These are phyloP conservation scores for Peniophora sp. DNA, from an alignment of 1,284 basidiomycete genomes.

Conservation along the genomic window DNA sequence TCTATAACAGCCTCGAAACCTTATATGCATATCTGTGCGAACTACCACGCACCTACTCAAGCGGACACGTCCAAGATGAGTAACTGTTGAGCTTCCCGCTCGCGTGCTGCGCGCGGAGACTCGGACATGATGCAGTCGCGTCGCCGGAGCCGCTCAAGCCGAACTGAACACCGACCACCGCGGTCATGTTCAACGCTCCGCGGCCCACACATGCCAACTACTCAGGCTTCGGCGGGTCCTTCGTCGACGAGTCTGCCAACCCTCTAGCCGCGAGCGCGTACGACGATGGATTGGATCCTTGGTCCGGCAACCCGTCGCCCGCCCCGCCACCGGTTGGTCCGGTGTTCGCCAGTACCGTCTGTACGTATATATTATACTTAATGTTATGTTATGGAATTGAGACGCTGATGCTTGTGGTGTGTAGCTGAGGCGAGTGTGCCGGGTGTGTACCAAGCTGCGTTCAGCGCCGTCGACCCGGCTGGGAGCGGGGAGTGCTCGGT, in stretches of 20 bases:
- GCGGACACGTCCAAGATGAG: too few species aligned
- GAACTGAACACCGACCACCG: neutral
- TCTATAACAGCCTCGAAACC: too few species aligned
- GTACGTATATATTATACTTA: constrained; percentile 25
- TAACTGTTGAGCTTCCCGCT: neutral
- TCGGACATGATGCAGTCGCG: too few species aligned
- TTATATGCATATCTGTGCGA: too few species aligned
- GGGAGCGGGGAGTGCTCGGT: constrained; percentile 73
- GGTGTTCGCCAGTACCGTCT: constrained; percentile 63
- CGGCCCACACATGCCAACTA: constrained; percentile 62
- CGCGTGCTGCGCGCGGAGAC: neutral
- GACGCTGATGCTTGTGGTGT: constrained; percentile 3
- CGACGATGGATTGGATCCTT: constrained; percentile 77
- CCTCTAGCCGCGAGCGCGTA: constrained; percentile 71
- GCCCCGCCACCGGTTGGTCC: constrained; percentile 53
- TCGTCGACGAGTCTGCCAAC: constrained; percentile 54
- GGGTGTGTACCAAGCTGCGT: constrained; percentile 65
- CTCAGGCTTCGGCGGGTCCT: constrained; percentile 60
- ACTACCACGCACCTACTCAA: too few species aligned
- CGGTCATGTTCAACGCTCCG: constrained; percentile 71
- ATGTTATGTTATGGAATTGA: neutral
- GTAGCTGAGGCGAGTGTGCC: constrained; percentile 76
- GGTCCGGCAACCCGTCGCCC: constrained; percentile 77
- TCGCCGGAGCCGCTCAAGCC: neutral
- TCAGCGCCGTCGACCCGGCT: constrained; percentile 59